Evolutionary conservation across 306 rosid species (phyloP), one percentile per base, ranked within the genome.

Genomic region (Leucaena leucocephala): DNA sequence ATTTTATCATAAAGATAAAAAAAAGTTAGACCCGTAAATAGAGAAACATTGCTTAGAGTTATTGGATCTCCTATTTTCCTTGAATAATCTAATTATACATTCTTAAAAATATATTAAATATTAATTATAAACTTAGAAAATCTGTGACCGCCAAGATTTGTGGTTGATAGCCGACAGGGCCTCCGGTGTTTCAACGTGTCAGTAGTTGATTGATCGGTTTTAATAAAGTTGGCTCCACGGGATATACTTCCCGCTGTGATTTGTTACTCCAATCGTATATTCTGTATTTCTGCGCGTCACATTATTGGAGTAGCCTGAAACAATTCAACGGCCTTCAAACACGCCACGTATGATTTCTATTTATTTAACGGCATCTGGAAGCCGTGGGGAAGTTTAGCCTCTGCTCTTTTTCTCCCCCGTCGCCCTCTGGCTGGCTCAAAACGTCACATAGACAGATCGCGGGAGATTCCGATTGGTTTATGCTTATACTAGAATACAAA

Each of bases 341-440:
- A 7, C 72, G 78, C 54, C 87, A 76, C 77, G 69, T 55, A 58
- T 67, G 4, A n/a, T 16, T 55, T 12, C 0, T n/a, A 46, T 49
- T 66, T 16, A 74, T 80, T 88, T 57, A 82, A 84, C 88, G 83
- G 83, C 72, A 21, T n/a, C 64, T 77, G 63, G 27, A 21, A 7
- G 16, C 58, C 35, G 5, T 76, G 39, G 50, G 45, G 61, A 74
- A 79, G 9, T 75, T 62, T 33, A 36, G 61, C 39, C 45, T 49
- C 86, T 27, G 0, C 27, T 35, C 21, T 14, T 16, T 13, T n/a
- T 58, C 3, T 39, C 39, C 78, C 22, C 52, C 49, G 27, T 21
- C 36, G 58, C 38, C 2, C 71, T 39, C 46, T 55, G 33, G 58
- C 22, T 68, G 62, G 34, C 54, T 35, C 8, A 6, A 39, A 44